These are phyloP conservation scores for Populus deltoides DNA, from an alignment of 345 rosid species.

Conservation along the genomic window DNA sequence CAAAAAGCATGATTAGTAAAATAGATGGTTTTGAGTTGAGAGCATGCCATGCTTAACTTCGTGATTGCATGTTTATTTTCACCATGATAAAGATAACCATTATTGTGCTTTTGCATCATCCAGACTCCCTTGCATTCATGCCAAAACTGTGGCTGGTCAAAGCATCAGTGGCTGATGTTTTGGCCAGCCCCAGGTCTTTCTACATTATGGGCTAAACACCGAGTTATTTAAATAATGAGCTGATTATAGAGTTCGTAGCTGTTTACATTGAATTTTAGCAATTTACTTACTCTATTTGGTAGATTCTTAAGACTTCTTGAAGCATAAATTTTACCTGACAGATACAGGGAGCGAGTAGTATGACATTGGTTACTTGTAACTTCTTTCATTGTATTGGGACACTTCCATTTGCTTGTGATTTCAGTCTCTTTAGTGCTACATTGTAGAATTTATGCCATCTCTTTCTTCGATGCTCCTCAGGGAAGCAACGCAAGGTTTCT, in stretches of 20 bases:
- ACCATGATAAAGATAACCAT: too few species aligned
- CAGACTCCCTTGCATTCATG: too few species aligned
- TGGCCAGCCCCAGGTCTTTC: too few species aligned
- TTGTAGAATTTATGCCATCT: not conserved
- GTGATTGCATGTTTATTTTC: too few species aligned
- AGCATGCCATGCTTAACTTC: too few species aligned
- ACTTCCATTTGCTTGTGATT: not conserved
- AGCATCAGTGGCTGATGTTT: too few species aligned
- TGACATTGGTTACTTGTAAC: not conserved
- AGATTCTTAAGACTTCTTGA: not conserved
- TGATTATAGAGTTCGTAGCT: not conserved
- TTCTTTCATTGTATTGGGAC: not conserved
- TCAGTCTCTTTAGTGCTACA: not conserved
- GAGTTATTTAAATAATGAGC: not conserved
- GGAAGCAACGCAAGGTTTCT: slow-evolving; percentile 60
- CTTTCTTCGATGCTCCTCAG: slow-evolving; percentile 22
- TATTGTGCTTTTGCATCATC: too few species aligned
- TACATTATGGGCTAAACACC: not conserved
- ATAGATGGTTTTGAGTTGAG: too few species aligned
- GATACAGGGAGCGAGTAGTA: not conserved
- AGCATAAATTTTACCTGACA: too few species aligned
- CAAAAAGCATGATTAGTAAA: too few species aligned
- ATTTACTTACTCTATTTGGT: not conserved
- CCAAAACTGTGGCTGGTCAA: too few species aligned
- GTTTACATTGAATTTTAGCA: not conserved